Conservation (phyloP, 805 yeast genomes). For the Sugiyamaella boreocaroliniensis region DNA sequence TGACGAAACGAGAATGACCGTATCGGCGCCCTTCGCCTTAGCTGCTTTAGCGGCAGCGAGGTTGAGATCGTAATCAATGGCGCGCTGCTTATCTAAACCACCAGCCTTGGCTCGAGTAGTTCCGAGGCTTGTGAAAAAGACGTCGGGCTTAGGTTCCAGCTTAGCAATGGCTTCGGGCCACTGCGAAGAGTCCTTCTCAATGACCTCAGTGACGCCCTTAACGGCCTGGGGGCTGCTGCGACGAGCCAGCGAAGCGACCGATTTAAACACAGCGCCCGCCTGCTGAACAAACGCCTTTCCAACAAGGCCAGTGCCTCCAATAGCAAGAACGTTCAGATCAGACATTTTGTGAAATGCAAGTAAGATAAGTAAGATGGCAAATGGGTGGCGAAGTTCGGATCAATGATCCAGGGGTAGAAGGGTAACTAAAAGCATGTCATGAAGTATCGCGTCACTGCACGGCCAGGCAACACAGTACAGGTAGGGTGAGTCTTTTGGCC, state of each 20-base stretch:
- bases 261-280: neutral
- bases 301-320: slow-evolving; percentile 9
- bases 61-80: slow-evolving; percentile 71
- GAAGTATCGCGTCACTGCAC: no score
- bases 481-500: no score
- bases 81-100: slow-evolving; percentile 57
- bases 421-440: no score
- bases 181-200: slow-evolving; percentile 1
- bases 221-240: neutral
- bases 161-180: slow-evolving; percentile 2
- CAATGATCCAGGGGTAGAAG: no score
- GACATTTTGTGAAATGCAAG: neutral
- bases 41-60: slow-evolving; percentile 66
- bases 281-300: slow-evolving; percentile 4
- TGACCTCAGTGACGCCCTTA: neutral
- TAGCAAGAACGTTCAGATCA: neutral
- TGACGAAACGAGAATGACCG: slow-evolving; percentile 62
- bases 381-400: no score
- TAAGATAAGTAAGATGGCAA: neutral
- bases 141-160: slow-evolving; percentile 27
- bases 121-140: slow-evolving; percentile 62
- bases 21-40: slow-evolving; percentile 56
- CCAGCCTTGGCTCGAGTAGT: slow-evolving; percentile 73
- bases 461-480: no score
- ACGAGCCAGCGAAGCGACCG: neutral